Percentiles rank a stretch among this genome's conserved stretches.
Evolutionary conservation across 2,329 filamentous ascomycete genomes (phyloP).

Genomic region (Colletotrichum salicis): DNA sequence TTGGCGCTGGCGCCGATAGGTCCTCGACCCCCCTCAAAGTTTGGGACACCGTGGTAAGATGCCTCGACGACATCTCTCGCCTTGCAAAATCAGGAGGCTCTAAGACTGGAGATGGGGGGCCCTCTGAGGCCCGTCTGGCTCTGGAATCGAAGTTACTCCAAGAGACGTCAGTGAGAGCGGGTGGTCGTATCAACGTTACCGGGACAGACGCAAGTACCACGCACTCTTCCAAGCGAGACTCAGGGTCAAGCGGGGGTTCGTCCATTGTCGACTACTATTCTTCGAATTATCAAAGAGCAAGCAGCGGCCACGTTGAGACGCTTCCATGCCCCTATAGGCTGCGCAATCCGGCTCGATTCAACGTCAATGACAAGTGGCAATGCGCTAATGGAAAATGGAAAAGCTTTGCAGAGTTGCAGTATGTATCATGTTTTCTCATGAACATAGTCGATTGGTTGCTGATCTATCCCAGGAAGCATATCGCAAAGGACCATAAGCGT

Average conservation of each 20-base stretch:
- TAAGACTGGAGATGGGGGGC: background rate
- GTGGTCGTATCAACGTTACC: background rate
- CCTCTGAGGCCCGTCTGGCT: background rate
- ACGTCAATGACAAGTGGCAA: constrained; percentile 55
- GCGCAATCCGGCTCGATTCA: constrained; percentile 56
- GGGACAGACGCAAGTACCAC: background rate
- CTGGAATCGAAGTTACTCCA: too few species aligned
- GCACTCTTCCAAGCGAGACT: background rate
- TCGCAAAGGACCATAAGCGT: constrained; percentile 55
- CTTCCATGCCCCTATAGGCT: constrained; percentile 53
- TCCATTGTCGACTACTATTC: background rate
- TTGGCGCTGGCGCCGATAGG: constrained; percentile 9
- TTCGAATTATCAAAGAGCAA: too few species aligned
- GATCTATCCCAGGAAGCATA: constrained; percentile 46
- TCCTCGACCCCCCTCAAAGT: constrained; percentile 28
- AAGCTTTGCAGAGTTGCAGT: constrained; percentile 50
- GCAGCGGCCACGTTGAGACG: too few species aligned
- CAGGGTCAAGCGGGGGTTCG: background rate
- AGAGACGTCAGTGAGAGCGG: background rate
- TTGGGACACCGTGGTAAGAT: constrained; percentile 24
- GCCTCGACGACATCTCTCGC: constrained; percentile 16
- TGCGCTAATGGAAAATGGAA: constrained; percentile 56
- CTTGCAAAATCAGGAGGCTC: background rate
- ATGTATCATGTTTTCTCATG: background rate
- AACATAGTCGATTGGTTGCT: background rate